Evolutionary conservation across 176 grass and related monocot species (phyloP).

Genomic region (Paspalum notatum): DNA sequence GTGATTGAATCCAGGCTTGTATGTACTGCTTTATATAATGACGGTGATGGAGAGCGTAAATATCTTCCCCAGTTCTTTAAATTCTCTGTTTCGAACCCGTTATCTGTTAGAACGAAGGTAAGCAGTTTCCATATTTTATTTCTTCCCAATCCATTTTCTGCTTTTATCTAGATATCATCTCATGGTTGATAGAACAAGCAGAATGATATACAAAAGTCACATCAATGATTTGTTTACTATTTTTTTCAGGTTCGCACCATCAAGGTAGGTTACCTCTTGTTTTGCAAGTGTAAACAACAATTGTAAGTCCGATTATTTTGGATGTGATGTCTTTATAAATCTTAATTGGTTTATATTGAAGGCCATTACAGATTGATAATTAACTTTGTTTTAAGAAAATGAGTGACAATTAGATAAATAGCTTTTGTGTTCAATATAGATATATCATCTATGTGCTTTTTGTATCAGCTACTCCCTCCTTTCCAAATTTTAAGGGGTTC

Average conservation of each 20-base stretch:
- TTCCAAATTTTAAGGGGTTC: no score
- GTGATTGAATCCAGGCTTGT: conserved; percentile 76
- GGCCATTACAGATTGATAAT: conserved; percentile 20
- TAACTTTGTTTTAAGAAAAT: neutral
- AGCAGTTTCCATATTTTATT: conserved; percentile 18
- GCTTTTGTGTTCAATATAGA: conserved; percentile 10
- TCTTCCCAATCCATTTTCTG: neutral
- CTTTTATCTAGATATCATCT: conserved; percentile 11
- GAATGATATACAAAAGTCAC: conserved; percentile 5
- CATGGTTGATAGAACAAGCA: conserved; percentile 30
- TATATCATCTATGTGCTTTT: conserved; percentile 21
- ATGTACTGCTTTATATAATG: conserved; percentile 94
- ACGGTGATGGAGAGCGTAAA: conserved; percentile 90
- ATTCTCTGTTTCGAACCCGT: conserved; percentile 88
- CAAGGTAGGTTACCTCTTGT: conserved; percentile 81
- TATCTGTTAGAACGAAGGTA: conserved; percentile 99
- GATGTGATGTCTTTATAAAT: conserved; percentile 21
- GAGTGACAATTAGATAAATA: conserved; percentile 2
- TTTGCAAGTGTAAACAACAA: conserved; percentile 42
- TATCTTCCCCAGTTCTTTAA: conserved; percentile 99
- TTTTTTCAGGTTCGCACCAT: conserved; percentile 87
- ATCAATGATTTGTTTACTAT: conserved; percentile 31
- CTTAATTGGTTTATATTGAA: conserved; percentile 21
- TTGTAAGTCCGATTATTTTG: conserved; percentile 53
- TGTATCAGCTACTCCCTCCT: neutral